Evolutionary conservation across 2,329 filamentous ascomycete genomes (phyloP).

Genomic region (Pyrenophora tritici-repentis): DNA sequence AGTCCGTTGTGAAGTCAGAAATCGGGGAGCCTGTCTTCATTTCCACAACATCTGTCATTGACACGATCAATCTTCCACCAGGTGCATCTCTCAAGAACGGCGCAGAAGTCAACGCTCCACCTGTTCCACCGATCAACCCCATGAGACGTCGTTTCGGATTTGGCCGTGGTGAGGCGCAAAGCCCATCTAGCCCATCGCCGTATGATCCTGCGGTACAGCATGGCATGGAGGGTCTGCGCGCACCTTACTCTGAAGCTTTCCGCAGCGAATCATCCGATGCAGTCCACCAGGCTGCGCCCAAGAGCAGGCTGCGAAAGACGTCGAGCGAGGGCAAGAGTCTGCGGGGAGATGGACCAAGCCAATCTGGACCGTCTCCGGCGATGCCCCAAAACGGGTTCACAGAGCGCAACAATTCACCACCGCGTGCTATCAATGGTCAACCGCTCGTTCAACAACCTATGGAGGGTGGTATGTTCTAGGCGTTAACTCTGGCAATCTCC

Average conservation of each 20-base stretch:
- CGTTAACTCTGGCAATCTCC: neutral
- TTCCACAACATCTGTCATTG: slow-evolving; percentile 62
- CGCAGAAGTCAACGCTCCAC: slow-evolving; percentile 45
- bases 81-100: slow-evolving; percentile 61
- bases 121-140: slow-evolving; percentile 65
- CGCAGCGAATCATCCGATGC: slow-evolving; percentile 53
- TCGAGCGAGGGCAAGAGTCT: slow-evolving; percentile 58
- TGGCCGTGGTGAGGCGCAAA: slow-evolving; percentile 45
- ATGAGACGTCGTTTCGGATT: slow-evolving; percentile 58
- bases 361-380: slow-evolving; percentile 32
- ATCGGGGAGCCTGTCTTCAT: slow-evolving; percentile 65
- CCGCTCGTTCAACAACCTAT: slow-evolving; percentile 32
- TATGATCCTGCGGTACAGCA: slow-evolving; percentile 48
- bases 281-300: slow-evolving; percentile 41
- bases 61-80: slow-evolving; percentile 62
- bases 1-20: slow-evolving; percentile 62
- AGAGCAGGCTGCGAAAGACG: slow-evolving; percentile 53
- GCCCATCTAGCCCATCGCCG: slow-evolving; percentile 14
- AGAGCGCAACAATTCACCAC: slow-evolving; percentile 38
- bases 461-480: slow-evolving; percentile 46
- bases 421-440: slow-evolving; percentile 31
- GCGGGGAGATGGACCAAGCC: slow-evolving; percentile 47
- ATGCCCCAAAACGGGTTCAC: slow-evolving; percentile 33
- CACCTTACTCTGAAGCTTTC: slow-evolving; percentile 40
- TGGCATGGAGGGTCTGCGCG: slow-evolving; percentile 39